Evolutionary conservation across 768 basidiomycete genomes (phyloP).

Genomic region (Pleurotus tuber-regium): DNA sequence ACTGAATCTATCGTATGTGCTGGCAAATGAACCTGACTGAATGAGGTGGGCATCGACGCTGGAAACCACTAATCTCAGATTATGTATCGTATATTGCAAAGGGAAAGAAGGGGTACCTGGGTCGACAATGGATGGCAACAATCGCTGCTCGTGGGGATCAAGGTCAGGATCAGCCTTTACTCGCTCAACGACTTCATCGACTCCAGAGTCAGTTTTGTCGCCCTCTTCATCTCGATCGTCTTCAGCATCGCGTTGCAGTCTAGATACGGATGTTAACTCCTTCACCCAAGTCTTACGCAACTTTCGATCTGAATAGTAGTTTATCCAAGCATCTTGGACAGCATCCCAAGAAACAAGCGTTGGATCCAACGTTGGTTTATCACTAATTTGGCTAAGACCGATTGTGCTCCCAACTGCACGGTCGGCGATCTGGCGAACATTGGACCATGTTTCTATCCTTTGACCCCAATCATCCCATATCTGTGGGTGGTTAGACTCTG

Average conservation of each 20-base stretch:
- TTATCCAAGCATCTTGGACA: slow-evolving; percentile 64
- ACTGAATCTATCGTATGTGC: slow-evolving; percentile 88
- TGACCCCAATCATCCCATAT: slow-evolving; percentile 73
- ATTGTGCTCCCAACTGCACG: slow-evolving; percentile 58
- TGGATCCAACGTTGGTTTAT: slow-evolving; percentile 47
- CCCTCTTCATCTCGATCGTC: slow-evolving; percentile 34
- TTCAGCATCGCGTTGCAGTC: slow-evolving; percentile 30
- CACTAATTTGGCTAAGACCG: slow-evolving; percentile 15
- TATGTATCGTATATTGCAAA: no score
- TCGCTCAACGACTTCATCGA: slow-evolving; percentile 74
- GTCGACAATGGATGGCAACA: slow-evolving; percentile 87
- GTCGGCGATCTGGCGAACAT: slow-evolving; percentile 72
- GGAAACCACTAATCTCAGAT: no score
- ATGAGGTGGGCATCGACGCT: slow-evolving; percentile 81
- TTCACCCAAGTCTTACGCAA: slow-evolving; percentile 62
- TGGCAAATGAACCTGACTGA: slow-evolving; percentile 86
- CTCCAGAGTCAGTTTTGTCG: slow-evolving; percentile 33
- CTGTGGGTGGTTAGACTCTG: slow-evolving; percentile 15
- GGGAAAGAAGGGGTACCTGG: no score
- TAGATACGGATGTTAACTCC: slow-evolving; percentile 34
- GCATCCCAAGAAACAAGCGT: slow-evolving; percentile 67
- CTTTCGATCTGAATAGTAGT: slow-evolving; percentile 46
- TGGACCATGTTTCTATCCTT: slow-evolving; percentile 64
- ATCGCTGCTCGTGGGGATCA: slow-evolving; percentile 75
- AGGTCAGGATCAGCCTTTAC: slow-evolving; percentile 75